Conservation (phyloP, 2,329 filamentous ascomycete species). For the Alternaria incomplexa region DNA sequence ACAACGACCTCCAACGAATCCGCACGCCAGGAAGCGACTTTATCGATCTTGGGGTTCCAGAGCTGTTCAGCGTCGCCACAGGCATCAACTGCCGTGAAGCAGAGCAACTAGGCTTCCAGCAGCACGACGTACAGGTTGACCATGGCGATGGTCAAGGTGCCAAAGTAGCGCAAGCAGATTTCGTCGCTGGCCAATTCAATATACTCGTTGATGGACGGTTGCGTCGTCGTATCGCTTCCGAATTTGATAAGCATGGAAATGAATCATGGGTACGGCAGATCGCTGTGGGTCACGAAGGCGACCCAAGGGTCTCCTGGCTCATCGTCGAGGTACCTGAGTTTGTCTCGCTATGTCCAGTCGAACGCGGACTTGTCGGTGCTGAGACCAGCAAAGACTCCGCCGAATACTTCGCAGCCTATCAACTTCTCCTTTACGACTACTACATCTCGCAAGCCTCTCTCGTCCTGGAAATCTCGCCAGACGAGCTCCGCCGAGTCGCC, state of each 20-base stretch:
- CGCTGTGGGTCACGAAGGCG: slow-evolving; percentile 6
- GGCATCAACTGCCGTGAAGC: slow-evolving; percentile 19
- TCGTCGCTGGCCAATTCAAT: slow-evolving; percentile 11
- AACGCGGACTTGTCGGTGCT: slow-evolving; percentile 1
- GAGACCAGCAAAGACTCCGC: slow-evolving; percentile 12
- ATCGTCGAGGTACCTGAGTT: slow-evolving; percentile 10
- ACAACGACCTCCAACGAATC: slow-evolving; percentile 17
- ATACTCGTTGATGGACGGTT: slow-evolving; percentile 9
- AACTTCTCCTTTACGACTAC: slow-evolving; percentile 23
- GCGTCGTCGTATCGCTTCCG: slow-evolving; percentile 10
- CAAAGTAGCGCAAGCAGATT: slow-evolving; percentile 13
- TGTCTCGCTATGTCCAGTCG: slow-evolving; percentile 1
- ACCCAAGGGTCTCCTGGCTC: slow-evolving; percentile 6
- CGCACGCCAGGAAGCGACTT: slow-evolving; percentile 19
- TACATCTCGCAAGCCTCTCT: slow-evolving; percentile 24
- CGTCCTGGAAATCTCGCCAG: slow-evolving; percentile 15
- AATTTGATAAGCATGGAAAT: slow-evolving; percentile 8
- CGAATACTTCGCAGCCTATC: slow-evolving; percentile 23
- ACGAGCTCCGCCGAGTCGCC: slow-evolving; percentile 19
- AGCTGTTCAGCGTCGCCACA: slow-evolving; percentile 10
- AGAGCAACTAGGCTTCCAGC: slow-evolving; percentile 21
- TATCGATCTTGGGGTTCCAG: slow-evolving; percentile 8
- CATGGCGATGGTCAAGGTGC: slow-evolving; percentile 21
- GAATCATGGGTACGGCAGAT: slow-evolving; percentile 12
- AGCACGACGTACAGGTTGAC: slow-evolving; percentile 20